Percentiles rank a stretch among this genome's conserved stretches.
Conservation (phyloP, 192 early-diverging fungal species). For the Entomortierella beljakovae region DNA sequence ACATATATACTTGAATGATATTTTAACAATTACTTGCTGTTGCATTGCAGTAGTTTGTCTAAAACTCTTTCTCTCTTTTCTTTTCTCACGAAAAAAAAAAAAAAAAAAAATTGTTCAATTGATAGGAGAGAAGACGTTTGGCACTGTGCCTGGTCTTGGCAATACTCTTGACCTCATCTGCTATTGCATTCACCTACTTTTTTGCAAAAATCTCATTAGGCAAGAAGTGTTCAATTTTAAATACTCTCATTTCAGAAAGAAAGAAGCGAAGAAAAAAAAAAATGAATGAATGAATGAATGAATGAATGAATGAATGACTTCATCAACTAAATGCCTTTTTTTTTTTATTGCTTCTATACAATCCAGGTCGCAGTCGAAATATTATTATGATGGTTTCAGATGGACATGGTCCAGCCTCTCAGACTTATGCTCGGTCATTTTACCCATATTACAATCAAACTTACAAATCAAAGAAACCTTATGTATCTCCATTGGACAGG, state of each 20-base stretch:
- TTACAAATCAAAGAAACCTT: slow-evolving; percentile 9
- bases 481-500: slow-evolving; percentile 68
- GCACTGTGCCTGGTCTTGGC: slow-evolving; percentile 26
- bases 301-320: too few species aligned
- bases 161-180: slow-evolving; percentile 35
- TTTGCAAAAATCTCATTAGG: slow-evolving; percentile 33
- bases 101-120: background rate
- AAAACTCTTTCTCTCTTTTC: background rate
- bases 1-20: background rate
- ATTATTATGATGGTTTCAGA: slow-evolving; percentile 97
- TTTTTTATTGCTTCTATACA: too few species aligned
- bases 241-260: background rate
- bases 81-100: background rate
- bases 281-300: too few species aligned
- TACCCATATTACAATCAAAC: slow-evolving; percentile 67
- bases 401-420: slow-evolving; percentile 95
- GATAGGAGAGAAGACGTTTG: slow-evolving; percentile 38
- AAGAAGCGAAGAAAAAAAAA: too few species aligned
- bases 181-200: slow-evolving; percentile 27
- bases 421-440: slow-evolving; percentile 88
- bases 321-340: too few species aligned
- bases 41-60: background rate
- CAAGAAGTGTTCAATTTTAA: background rate
- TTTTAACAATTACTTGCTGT: background rate
- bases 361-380: slow-evolving; percentile 58